Evolutionary conservation across 768 basidiomycete genomes (phyloP).

Genomic region (Lactarius hengduanensis): DNA sequence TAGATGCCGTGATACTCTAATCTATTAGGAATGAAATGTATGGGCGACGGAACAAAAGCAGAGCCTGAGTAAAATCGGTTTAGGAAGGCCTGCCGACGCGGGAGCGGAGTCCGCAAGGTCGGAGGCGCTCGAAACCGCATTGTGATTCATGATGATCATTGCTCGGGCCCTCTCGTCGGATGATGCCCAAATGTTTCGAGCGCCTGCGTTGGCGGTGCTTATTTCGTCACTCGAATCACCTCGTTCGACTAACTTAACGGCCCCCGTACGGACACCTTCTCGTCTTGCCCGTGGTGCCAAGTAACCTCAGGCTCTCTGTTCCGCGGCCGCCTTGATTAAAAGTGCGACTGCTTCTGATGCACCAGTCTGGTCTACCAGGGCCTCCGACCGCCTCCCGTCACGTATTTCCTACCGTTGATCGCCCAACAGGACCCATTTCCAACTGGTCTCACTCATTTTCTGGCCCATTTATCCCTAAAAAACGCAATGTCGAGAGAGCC

Average conservation of each 20-base stretch:
- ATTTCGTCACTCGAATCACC: conserved; percentile 6
- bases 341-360: conserved; percentile 12
- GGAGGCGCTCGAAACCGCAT: conserved; percentile 1
- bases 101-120: neutral
- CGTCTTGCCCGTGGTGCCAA: conserved; percentile 5
- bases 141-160: conserved; percentile 14
- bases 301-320: neutral
- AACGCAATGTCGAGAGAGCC: conserved; percentile 37
- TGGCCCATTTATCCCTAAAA: conserved; percentile 33
- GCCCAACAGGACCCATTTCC: neutral
- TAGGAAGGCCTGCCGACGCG: neutral
- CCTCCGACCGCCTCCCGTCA: conserved; percentile 19
- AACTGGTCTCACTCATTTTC: conserved; percentile 18
- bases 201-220: conserved; percentile 13
- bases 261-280: conserved; percentile 16
- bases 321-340: conserved; percentile 21
- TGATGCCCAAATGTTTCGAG: conserved; percentile 10
- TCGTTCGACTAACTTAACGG: conserved; percentile 20
- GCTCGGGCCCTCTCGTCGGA: conserved; percentile 13
- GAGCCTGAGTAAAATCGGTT: neutral
- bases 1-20: conserved; percentile 3
- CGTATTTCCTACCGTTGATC: neutral
- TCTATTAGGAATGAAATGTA: neutral
- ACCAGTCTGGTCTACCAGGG: conserved; percentile 9
- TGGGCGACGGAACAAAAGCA: neutral